Conservation (phyloP, 768 basidiomycete genomes). For the Tulasnella sp. region DNA sequence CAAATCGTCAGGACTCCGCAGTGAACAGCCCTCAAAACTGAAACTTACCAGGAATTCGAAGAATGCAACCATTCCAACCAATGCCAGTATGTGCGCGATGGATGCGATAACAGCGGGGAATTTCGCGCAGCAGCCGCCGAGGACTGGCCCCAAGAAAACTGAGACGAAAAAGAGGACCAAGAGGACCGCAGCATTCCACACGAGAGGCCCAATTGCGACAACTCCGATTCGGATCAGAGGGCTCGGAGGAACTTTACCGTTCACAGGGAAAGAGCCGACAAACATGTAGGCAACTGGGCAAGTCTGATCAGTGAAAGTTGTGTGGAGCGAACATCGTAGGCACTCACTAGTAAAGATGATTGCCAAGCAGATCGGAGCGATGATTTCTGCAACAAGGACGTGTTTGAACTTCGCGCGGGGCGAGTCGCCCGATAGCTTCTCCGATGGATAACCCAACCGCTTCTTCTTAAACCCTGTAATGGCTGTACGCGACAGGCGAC, state of each 20-base stretch:
- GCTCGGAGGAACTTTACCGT: conserved; percentile 64
- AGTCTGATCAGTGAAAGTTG: not conserved
- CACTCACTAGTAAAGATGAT: conserved; percentile 68
- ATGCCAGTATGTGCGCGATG: conserved; percentile 76
- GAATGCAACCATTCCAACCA: conserved; percentile 77
- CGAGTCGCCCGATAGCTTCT: conserved; percentile 92
- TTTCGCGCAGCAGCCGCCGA: conserved; percentile 74
- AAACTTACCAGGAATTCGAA: conserved; percentile 88
- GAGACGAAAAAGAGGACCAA: conserved; percentile 86
- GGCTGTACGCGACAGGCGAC: conserved; percentile 93
- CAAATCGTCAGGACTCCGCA: conserved; percentile 28
- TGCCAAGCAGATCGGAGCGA: conserved; percentile 84
- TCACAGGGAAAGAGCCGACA: conserved; percentile 77
- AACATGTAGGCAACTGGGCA: conserved; percentile 67
- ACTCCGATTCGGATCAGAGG: conserved; percentile 91
- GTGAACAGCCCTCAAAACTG: not conserved
- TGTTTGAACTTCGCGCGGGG: conserved; percentile 92
- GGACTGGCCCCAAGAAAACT: conserved; percentile 87
- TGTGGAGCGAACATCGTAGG: conserved; percentile 25
- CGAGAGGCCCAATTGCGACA: conserved; percentile 89
- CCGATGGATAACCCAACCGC: conserved; percentile 91
- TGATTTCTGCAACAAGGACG: conserved; percentile 79
- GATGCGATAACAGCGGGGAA: conserved; percentile 93
- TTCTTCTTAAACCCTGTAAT: conserved; percentile 99
- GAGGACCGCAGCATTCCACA: conserved; percentile 88